A percentile compares a stretch with the other conserved stretches of the same genome.
phyloP scores from a whole-genome alignment of 2,329 filamentous ascomycete genomes.

The Aspergillus sp. region DNA sequence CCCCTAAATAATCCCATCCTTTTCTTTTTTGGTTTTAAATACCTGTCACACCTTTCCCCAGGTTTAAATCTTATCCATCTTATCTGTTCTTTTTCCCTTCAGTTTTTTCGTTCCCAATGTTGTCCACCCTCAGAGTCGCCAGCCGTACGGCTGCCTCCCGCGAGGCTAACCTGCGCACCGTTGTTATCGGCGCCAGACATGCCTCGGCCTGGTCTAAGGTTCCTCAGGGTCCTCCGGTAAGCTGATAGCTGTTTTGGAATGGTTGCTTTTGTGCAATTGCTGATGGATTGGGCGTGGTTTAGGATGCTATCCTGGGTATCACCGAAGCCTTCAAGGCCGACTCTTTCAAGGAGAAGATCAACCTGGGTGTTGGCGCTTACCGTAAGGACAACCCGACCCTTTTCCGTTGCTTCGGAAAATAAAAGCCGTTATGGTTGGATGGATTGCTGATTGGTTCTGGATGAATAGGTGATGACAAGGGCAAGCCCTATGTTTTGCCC shows the following conservation, averaged over 20 bases:
- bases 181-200: slow-evolving; percentile 49
- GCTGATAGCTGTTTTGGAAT: slow-evolving; percentile 33
- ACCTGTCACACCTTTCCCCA: slow-evolving; percentile 2
- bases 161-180: slow-evolving; percentile 34
- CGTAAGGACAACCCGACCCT: slow-evolving; percentile 44
- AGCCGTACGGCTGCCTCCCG: slow-evolving; percentile 37
- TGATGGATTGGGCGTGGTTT: slow-evolving; percentile 18
- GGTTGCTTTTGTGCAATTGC: slow-evolving; percentile 10
- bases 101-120: slow-evolving; percentile 29
- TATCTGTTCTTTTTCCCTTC: slow-evolving; percentile 2
- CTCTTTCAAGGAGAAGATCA: slow-evolving; percentile 91
- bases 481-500: slow-evolving; percentile 95
- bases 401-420: neutral
- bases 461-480: slow-evolving; percentile 70
- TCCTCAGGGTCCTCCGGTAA: slow-evolving; percentile 87
- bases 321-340: slow-evolving; percentile 99
- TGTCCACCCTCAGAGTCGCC: slow-evolving; percentile 43
- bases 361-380: slow-evolving; percentile 96
- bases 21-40: neutral
- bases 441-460: neutral
- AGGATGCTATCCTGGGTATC: slow-evolving; percentile 54
- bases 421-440: neutral
- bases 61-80: slow-evolving; percentile 1
- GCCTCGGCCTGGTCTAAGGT: slow-evolving; percentile 88
- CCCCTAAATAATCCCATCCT: neutral